Conservation (phyloP, 306 rosid species). For the Cucurbita moschata region DNA sequence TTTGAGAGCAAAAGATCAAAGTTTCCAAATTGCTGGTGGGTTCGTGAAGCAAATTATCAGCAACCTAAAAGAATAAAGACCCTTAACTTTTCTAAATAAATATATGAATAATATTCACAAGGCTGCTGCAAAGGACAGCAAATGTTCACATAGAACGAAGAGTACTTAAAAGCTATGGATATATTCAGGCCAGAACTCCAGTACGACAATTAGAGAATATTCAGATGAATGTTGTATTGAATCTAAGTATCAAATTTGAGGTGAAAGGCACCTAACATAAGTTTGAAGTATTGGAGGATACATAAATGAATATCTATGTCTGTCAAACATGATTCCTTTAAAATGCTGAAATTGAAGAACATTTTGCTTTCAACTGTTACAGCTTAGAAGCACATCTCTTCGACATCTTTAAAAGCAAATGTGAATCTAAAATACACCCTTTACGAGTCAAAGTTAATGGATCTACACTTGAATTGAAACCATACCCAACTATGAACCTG, state of each 20-base stretch:
- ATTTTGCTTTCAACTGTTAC: background rate
- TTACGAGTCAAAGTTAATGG: background rate
- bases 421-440: background rate
- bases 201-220: background rate
- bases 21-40: constrained; percentile 90
- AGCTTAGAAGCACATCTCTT: background rate
- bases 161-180: background rate
- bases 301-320: background rate
- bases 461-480: background rate
- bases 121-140: background rate
- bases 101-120: background rate
- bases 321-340: background rate
- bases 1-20: constrained; percentile 92
- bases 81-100: constrained; percentile 7
- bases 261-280: background rate
- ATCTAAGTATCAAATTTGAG: background rate
- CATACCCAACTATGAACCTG: background rate
- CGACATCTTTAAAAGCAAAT: background rate
- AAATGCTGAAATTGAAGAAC: background rate
- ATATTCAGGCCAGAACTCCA: background rate
- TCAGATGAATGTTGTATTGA: background rate
- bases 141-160: background rate
- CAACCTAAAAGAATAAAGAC: constrained; percentile 45
- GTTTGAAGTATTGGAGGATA: background rate
- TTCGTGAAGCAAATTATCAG: constrained; percentile 94